Percentiles rank a stretch among this genome's conserved stretches.
phyloP scores from a whole-genome alignment of 495 filamentous ascomycete genomes.

The Aspergillus campestris region DNA sequence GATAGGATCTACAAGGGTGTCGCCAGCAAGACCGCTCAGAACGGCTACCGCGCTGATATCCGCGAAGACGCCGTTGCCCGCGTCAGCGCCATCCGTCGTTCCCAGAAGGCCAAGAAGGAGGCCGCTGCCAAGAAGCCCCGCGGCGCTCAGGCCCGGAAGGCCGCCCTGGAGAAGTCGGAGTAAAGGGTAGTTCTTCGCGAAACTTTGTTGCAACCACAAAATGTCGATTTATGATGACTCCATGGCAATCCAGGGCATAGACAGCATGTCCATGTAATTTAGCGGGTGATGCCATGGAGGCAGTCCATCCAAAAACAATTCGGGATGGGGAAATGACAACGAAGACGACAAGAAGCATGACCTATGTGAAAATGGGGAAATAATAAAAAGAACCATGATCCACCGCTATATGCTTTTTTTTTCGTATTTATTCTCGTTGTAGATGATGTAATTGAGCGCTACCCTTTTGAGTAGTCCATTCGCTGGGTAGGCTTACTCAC shows the following conservation, averaged over 20 bases:
- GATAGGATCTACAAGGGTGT: slow-evolving; percentile 80
- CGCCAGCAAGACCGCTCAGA: slow-evolving; percentile 70
- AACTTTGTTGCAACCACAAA: slow-evolving; percentile 7
- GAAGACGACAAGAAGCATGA: not conserved
- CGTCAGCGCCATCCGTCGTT: slow-evolving; percentile 74
- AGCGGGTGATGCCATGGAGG: slow-evolving; percentile 10
- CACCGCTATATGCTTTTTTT: too few species aligned
- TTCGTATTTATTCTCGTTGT: too few species aligned
- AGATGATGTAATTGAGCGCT: too few species aligned
- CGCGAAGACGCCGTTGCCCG: slow-evolving; percentile 80
- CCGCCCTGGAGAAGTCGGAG: slow-evolving; percentile 45
- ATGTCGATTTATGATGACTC: slow-evolving; percentile 11
- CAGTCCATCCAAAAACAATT: slow-evolving; percentile 10
- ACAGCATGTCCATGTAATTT: slow-evolving; percentile 25
- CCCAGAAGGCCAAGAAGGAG: slow-evolving; percentile 72
- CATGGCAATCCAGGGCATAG: slow-evolving; percentile 21
- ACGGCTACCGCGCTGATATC: slow-evolving; percentile 79
- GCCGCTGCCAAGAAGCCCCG: slow-evolving; percentile 62
- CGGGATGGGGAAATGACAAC: slow-evolving; percentile 13
- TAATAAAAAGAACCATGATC: slow-evolving; percentile 4
- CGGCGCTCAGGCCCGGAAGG: slow-evolving; percentile 75
- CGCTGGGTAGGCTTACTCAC: too few species aligned
- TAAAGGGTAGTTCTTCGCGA: slow-evolving; percentile 19
- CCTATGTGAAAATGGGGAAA: not conserved
- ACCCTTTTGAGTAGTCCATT: too few species aligned